Percentiles rank a stretch among this genome's conserved stretches.
Conservation (phyloP, 208 protist genomes). For the Novymonas esmeraldas region DNA sequence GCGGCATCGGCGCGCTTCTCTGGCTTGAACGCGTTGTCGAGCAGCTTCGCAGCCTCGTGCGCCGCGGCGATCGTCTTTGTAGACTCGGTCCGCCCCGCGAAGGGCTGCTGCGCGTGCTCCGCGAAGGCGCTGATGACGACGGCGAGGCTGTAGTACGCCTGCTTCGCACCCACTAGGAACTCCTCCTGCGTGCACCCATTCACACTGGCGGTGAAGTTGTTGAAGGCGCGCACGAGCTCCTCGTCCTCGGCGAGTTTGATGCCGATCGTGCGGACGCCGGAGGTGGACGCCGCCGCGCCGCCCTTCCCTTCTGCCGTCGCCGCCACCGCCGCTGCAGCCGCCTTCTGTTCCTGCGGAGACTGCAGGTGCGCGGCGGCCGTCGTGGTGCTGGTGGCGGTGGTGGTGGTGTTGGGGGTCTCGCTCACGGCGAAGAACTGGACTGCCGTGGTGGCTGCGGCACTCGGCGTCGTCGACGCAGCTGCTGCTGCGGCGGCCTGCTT, state of each 20-base stretch:
- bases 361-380: slow-evolving; percentile 1
- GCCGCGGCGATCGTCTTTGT: slow-evolving; percentile 26
- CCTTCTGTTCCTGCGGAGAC: slow-evolving; percentile 14
- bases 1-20: neutral
- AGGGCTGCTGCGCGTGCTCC: slow-evolving; percentile 27
- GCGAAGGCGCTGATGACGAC: slow-evolving; percentile 41
- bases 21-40: slow-evolving; percentile 27
- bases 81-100: slow-evolving; percentile 21
- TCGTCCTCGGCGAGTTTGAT: slow-evolving; percentile 40
- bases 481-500: slow-evolving; percentile 12
- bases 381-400: too few species aligned
- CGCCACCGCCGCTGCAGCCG: slow-evolving; percentile 3
- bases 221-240: slow-evolving; percentile 49
- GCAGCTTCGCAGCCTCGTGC: slow-evolving; percentile 29
- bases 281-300: neutral
- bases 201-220: slow-evolving; percentile 45
- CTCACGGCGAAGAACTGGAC: slow-evolving; percentile 21
- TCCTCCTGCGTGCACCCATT: slow-evolving; percentile 60
- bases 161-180: slow-evolving; percentile 64
- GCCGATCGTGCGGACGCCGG: slow-evolving; percentile 28
- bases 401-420: too few species aligned
- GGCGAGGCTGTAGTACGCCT: slow-evolving; percentile 70
- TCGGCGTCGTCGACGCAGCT: slow-evolving; percentile 8
- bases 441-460: slow-evolving; percentile 9
- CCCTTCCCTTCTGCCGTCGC: neutral